Evolutionary conservation across 108 stramenopile species (phyloP), one percentile per base, ranked within the genome.

Genomic region (Cyclostephanos invisitatus): DNA sequence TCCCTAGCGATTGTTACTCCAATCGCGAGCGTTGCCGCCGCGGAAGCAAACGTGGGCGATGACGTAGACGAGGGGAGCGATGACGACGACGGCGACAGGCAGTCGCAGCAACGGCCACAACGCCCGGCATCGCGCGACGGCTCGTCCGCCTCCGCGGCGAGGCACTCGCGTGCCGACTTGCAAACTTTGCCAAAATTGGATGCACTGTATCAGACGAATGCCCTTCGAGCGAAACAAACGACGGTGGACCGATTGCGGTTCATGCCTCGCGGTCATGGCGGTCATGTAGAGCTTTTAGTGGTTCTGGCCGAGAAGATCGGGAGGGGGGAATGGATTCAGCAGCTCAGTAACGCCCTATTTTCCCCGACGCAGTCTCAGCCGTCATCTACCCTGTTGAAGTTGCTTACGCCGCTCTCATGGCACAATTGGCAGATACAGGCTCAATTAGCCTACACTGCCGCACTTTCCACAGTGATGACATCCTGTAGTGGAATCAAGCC

Each of bases 121-220:
- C 57, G 48, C 2, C 51, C 54, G 22, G 74, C 50, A 17, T 58
- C 64, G 12, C 72, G 49, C 0, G 48, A 64, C 29, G 72, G 54
- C 32, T 40, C 38, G 42, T 14, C 59, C 25, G 15, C 67, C 3
- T 64, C 74, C 21, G 27, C 81, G 8, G 75, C 62, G 21, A 75
- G 48, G 48, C 75, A 74, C 53, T 74, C 84, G 32, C 68, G 86
- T 18, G 74, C 85, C 58, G 87, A 90, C 37, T 64, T 90, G 21
- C 76, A 81, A 73, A 90, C 89, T 1, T 18, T 86, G 56, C 73
- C 67, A 20, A 90, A 85, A 67, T 70, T 90, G 35, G 89, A 90
- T 36, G 49, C 57, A n/a, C 14, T 87, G 38, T 90, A 83, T 85
- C 81, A 82, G 63, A 75, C 78, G 11, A 49, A 65, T 15, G 61